Percentiles rank a stretch among this genome's conserved stretches.
Conservation (phyloP, 176 grass and related monocot species). For the Dendrocalamus sinicus region DNA sequence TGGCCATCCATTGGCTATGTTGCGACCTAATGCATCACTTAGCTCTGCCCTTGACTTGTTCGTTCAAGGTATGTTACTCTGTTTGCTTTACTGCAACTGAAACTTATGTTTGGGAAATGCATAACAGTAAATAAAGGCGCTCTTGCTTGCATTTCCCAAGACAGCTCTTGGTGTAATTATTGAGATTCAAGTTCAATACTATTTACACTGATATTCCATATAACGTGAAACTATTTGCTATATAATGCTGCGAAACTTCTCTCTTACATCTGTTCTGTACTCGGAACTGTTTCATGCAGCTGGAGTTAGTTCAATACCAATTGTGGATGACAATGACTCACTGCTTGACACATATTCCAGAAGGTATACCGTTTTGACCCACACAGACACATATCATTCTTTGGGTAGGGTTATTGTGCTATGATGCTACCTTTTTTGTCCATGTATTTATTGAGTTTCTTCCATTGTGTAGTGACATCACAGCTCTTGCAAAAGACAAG, state of each 20-base stretch:
- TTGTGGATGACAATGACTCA: conserved; percentile 93
- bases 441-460: conserved; percentile 20
- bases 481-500: conserved; percentile 97
- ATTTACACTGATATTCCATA: conserved; percentile 4
- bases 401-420: neutral
- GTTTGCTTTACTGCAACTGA: conserved; percentile 14
- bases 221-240: neutral
- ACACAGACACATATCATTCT: neutral
- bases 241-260: neutral
- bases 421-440: neutral
- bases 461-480: conserved; percentile 87
- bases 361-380: conserved; percentile 57
- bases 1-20: conserved; percentile 68
- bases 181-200: conserved; percentile 17
- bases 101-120: conserved; percentile 8
- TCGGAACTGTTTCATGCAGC: conserved; percentile 59
- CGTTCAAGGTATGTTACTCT: conserved; percentile 76
- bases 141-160: conserved; percentile 29
- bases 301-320: conserved; percentile 90
- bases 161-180: neutral
- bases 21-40: conserved; percentile 72
- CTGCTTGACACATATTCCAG: conserved; percentile 95
- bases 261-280: conserved; percentile 17
- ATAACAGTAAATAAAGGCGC: conserved; percentile 15
- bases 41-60: conserved; percentile 81